Base-by-base conservation (phyloP, 306 rosid species). In the Purshia tridentata region DNA sequence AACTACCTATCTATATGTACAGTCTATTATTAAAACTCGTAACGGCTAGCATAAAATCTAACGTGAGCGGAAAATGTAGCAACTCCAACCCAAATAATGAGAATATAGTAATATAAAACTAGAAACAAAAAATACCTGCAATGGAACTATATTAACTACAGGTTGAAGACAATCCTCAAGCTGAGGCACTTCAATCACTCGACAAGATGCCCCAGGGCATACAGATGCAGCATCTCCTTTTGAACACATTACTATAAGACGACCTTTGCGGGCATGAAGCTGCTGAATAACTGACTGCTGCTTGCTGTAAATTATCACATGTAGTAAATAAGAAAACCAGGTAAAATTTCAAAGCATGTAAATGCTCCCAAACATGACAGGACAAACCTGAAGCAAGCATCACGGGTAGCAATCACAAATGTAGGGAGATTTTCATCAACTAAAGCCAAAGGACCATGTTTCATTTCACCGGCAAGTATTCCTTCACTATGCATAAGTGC, bases 381-480 rank as follows among this genome's bases (percentile, higher is more conserved):
- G 78, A 87, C 87, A 65, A 74, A 94, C 99, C 99, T 94, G 90
- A 88, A 94, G 95, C 97, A 91, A 75, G 89, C 78, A 83, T 94
- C 99, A 5, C 89, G 97, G 9, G 96, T 94, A 61, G 99, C 99
- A 54, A 94, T 82, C 76, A 94, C 99, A 72, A 91, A 79, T 67
- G 81, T 89, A 0, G 97, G 95, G 72, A 94, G 97, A 83, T 76
- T 91, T 88, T 94, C 99, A 78, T 94, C 99, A 57, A 94, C 99
- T 63, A 94, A 79, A 16, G 99, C 99, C 86, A 94, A 80, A 55
- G 99, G 99, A 16, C 99, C 99, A 47, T 94, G 99, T 78, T 94
- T 94, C 99, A 94, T 94, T 90, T 94, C 99, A 80, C 99, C 97
- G 1, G 99, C 99, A 73, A 94, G 99, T 80, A 94, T 91, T 78